Evolutionary conservation across 1,139 yeast species (phyloP).

Genomic region (Spencermartinsiella ligniputridi): DNA sequence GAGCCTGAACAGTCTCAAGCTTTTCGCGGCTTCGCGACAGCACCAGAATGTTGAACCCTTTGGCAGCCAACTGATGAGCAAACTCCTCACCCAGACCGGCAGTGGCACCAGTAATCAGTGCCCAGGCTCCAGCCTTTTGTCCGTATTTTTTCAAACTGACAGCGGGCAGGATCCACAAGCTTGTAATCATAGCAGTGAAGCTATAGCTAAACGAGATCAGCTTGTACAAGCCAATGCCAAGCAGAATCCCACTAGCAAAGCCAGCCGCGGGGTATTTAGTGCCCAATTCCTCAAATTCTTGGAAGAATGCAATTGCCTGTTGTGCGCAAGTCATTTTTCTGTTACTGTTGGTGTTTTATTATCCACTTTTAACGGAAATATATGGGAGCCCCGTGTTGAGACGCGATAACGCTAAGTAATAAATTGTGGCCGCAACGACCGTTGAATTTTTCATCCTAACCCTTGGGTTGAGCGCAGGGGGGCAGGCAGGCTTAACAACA

Average conservation of each 20-base stretch:
- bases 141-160: slow-evolving; percentile 68
- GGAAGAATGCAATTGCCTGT: not conserved
- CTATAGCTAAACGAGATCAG: slow-evolving; percentile 41
- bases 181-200: slow-evolving; percentile 44
- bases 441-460: too few species aligned
- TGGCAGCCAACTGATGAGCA: slow-evolving; percentile 76
- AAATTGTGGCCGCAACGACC: too few species aligned
- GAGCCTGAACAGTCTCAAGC: slow-evolving; percentile 62
- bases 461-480: too few species aligned
- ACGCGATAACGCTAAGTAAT: too few species aligned
- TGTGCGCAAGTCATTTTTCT: too few species aligned
- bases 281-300: not conserved
- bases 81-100: slow-evolving; percentile 97
- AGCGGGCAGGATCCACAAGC: slow-evolving; percentile 61
- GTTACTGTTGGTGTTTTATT: too few species aligned
- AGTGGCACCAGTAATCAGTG: slow-evolving; percentile 93
- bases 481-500: too few species aligned
- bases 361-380: too few species aligned
- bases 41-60: slow-evolving; percentile 77
- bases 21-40: slow-evolving; percentile 82
- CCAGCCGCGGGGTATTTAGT: slow-evolving; percentile 1
- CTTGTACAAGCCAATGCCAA: slow-evolving; percentile 47
- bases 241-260: slow-evolving; percentile 2
- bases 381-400: too few species aligned
- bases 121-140: slow-evolving; percentile 66